These are phyloP conservation scores for Didymella segeticola DNA, from an alignment of 2,329 filamentous ascomycete species.

Conservation along the genomic window DNA sequence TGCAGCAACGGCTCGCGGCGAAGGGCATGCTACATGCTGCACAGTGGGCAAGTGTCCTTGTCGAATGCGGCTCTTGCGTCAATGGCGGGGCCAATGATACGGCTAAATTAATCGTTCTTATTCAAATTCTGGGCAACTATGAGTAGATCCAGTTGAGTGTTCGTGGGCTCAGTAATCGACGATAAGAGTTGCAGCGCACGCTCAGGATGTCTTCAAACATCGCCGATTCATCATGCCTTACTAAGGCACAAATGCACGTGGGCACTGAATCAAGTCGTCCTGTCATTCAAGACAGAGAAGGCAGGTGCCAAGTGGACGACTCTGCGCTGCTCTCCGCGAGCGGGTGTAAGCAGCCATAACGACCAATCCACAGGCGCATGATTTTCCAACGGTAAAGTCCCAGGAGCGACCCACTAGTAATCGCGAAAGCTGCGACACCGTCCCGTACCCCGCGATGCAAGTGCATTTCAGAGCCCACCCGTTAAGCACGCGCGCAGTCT, in stretches of 20 bases:
- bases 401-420: conserved; percentile 30
- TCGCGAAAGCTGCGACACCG: conserved; percentile 25
- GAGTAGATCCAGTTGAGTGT: neutral
- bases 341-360: conserved; percentile 20
- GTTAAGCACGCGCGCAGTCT: conserved; percentile 13
- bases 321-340: conserved; percentile 20
- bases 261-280: conserved; percentile 13
- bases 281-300: conserved; percentile 19
- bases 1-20: conserved; percentile 17
- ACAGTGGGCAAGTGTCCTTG: conserved; percentile 4
- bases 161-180: neutral
- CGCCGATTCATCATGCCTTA: conserved; percentile 8
- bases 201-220: conserved; percentile 1
- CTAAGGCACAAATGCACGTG: conserved; percentile 13
- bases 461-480: conserved; percentile 16
- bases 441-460: conserved; percentile 31
- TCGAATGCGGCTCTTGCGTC: conserved; percentile 18
- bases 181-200: conserved; percentile 2
- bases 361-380: conserved; percentile 31
- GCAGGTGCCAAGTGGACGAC: conserved; percentile 23
- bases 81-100: neutral
- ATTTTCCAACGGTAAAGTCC: conserved; percentile 26
- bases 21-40: conserved; percentile 7
- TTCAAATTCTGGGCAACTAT: neutral
- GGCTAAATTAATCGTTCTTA: neutral